Percentiles rank a stretch among this genome's conserved stretches.
Evolutionary conservation across 2,329 filamentous ascomycete genomes (phyloP).

Genomic region (Scedosporium dehoogii): DNA sequence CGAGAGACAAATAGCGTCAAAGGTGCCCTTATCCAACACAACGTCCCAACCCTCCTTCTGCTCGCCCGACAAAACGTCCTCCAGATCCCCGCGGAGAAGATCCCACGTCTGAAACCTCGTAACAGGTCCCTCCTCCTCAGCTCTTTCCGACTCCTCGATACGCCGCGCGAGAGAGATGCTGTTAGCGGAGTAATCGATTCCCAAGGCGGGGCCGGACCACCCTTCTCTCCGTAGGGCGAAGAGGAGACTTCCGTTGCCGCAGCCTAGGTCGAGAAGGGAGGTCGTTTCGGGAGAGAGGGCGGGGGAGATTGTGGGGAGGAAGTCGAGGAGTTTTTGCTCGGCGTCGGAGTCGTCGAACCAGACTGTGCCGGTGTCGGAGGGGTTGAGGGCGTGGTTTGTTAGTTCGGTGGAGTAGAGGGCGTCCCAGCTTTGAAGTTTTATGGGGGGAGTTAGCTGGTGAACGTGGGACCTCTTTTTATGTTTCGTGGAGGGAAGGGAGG

Average conservation of each 20-base stretch:
- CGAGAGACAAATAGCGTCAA: constrained; percentile 83
- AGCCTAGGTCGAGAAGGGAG: constrained; percentile 76
- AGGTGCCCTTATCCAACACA: constrained; percentile 95
- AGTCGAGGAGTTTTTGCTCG: constrained; percentile 67
- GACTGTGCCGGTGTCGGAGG: constrained; percentile 73
- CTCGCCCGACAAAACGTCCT: constrained; percentile 20
- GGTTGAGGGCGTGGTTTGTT: constrained; percentile 59
- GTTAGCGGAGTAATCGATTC: constrained; percentile 75
- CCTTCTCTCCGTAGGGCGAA: constrained; percentile 56
- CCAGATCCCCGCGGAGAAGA: constrained; percentile 37
- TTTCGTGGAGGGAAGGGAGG: not conserved
- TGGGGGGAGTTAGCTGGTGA: not conserved
- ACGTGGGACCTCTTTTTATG: not conserved
- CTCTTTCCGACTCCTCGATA: constrained; percentile 36
- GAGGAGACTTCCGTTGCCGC: constrained; percentile 88
- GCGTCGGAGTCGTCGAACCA: constrained; percentile 96
- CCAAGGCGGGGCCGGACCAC: constrained; percentile 64
- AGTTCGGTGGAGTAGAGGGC: constrained; percentile 62
- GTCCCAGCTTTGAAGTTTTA: constrained; percentile 53
- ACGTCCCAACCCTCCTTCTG: constrained; percentile 63
- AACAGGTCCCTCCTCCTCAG: constrained; percentile 13
- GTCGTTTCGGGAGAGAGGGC: not conserved
- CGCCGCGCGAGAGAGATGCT: constrained; percentile 65
- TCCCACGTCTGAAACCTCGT: constrained; percentile 49
- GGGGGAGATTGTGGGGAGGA: constrained; percentile 35